phyloP scores from a whole-genome alignment of 2,329 filamentous ascomycete species.

The Xylariales sp. region DNA sequence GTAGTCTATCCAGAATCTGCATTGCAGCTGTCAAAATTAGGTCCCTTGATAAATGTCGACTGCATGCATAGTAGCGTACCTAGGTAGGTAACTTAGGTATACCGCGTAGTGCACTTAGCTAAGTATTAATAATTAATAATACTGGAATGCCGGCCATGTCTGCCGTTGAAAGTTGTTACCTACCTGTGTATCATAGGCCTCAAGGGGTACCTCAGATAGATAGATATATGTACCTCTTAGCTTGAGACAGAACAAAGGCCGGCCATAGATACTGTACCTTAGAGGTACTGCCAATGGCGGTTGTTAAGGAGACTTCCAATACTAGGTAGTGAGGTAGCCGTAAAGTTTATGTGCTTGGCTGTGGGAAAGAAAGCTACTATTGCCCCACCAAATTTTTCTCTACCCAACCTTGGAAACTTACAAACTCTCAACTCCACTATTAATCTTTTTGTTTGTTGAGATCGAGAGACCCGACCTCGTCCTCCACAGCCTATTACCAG shows the following conservation, averaged over 20 bases:
- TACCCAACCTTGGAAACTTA: constrained; percentile 31
- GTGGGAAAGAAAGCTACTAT: not conserved
- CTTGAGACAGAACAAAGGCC: not conserved
- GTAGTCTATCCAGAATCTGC: too few relatives aligned
- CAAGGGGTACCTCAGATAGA: too few relatives aligned
- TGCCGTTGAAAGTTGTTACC: constrained; percentile 6
- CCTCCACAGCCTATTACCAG: constrained; percentile 12
- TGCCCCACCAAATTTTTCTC: constrained; percentile 35
- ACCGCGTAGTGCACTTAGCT: not conserved
- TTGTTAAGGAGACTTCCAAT: not conserved
- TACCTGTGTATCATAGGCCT: not conserved
- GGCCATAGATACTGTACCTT: not conserved
- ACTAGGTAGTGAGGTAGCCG: not conserved
- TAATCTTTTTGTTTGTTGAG: constrained; percentile 32
- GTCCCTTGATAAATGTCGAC: not conserved
- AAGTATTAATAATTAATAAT: not conserved
- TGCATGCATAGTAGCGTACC: not conserved
- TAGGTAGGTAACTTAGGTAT: not conserved
- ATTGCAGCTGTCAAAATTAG: too few relatives aligned
- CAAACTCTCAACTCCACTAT: constrained; percentile 38
- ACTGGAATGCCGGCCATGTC: not conserved
- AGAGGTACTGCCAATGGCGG: not conserved
- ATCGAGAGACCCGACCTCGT: constrained; percentile 7
- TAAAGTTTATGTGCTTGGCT: not conserved
- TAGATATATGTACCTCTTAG: not conserved